phyloP scores from a whole-genome alignment of 148 eudicot species.

The Rhododendron simsii region DNA sequence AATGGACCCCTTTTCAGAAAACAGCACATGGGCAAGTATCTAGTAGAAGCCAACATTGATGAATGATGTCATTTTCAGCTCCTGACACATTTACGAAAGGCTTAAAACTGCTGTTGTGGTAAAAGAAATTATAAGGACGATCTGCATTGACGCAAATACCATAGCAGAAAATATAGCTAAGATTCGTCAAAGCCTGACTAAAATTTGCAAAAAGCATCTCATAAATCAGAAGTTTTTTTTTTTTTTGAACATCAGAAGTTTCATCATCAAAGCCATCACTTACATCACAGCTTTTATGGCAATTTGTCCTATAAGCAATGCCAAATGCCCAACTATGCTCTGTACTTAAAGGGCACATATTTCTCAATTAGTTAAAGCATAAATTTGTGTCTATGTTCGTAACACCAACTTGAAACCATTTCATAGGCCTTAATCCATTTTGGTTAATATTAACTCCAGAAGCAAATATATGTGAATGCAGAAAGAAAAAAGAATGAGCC shows the following conservation, averaged over 20 bases:
- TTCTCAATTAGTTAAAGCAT: not conserved
- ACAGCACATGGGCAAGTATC: not conserved
- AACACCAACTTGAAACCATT: not conserved
- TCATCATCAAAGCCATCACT: not conserved
- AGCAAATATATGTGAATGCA: not conserved
- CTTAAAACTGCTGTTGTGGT: not conserved
- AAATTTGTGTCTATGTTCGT: not conserved
- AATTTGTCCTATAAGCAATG: not conserved
- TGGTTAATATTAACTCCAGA: not conserved
- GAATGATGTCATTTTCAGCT: not conserved
- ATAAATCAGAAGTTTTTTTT: not conserved
- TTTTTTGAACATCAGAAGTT: not conserved
- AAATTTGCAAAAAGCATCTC: not conserved
- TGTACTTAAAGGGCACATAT: no score
- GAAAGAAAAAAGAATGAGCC: no score
- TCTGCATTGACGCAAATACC: not conserved
- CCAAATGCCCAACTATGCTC: not conserved
- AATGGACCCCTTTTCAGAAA: not conserved
- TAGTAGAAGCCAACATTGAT: not conserved
- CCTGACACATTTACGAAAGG: not conserved
- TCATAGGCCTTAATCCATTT: not conserved
- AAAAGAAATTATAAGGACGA: not conserved
- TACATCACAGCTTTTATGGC: not conserved
- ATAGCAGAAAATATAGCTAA: not conserved
- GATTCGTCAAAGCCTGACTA: not conserved